Conservation (phyloP, 2,329 filamentous ascomycete species). For the Talaromyces sp. region DNA sequence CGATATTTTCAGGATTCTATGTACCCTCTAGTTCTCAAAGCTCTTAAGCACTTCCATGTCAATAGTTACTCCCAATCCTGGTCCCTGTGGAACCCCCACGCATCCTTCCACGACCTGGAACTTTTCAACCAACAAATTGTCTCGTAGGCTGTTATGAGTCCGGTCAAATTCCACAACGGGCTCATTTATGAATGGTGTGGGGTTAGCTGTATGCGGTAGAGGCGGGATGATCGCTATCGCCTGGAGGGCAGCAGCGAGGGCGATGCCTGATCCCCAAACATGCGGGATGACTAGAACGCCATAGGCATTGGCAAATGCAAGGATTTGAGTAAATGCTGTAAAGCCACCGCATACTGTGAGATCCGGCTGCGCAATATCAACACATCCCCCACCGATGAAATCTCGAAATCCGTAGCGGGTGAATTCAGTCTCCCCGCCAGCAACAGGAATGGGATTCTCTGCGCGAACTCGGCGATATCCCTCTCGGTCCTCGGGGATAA, state of each 20-base stretch:
- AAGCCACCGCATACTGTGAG: neutral
- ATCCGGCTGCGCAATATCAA: neutral
- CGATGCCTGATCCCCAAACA: neutral
- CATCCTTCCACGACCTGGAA: neutral
- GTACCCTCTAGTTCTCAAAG: neutral
- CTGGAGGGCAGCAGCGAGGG: neutral
- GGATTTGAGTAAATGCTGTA: neutral
- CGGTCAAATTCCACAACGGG: neutral
- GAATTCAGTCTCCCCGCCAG: neutral
- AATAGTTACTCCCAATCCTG: neutral
- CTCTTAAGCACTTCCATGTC: neutral
- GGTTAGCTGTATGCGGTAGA: neutral
- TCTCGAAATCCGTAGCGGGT: neutral
- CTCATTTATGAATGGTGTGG: neutral
- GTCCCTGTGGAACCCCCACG: neutral
- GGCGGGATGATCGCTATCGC: neutral
- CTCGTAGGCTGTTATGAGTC: neutral
- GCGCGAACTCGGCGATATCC: neutral
- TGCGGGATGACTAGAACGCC: neutral
- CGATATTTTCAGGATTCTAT: too few relatives aligned
- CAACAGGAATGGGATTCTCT: neutral
- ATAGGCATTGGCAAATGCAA: neutral
- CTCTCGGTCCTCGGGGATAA: neutral
- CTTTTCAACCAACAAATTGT: neutral
- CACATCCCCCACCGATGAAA: neutral